A percentile compares a stretch with the other conserved stretches of the same genome.
phyloP scores from a whole-genome alignment of 2,329 filamentous ascomycete species.

The Acephala macrosclerotiorum region DNA sequence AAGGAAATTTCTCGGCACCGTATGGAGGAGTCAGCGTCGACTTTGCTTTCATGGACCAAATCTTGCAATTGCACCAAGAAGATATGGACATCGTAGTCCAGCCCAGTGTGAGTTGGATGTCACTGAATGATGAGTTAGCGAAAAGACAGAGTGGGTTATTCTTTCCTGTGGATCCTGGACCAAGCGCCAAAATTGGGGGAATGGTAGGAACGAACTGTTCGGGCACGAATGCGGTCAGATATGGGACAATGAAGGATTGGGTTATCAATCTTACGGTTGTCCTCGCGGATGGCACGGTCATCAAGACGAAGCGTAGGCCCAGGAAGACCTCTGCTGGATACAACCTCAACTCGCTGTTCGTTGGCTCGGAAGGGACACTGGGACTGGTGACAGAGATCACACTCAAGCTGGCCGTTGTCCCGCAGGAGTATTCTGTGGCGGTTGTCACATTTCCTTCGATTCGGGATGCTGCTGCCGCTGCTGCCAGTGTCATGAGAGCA shows the following conservation, averaged over 20 bases:
- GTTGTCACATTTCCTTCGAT: slow-evolving; percentile 83
- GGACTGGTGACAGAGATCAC: slow-evolving; percentile 86
- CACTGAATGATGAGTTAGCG: slow-evolving; percentile 75
- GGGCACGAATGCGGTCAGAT: slow-evolving; percentile 81
- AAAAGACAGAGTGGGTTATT: slow-evolving; percentile 80
- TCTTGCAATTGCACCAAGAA: slow-evolving; percentile 79
- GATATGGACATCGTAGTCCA: slow-evolving; percentile 96
- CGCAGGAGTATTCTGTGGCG: slow-evolving; percentile 78
- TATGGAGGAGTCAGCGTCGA: slow-evolving; percentile 90
- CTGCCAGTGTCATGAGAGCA: slow-evolving; percentile 77
- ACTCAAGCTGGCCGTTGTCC: slow-evolving; percentile 79
- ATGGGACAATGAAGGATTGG: slow-evolving; percentile 90
- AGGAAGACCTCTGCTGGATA: slow-evolving; percentile 85
- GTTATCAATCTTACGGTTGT: slow-evolving; percentile 85
- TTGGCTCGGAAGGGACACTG: slow-evolving; percentile 83
- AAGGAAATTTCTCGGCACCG: slow-evolving; percentile 89
- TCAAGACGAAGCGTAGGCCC: slow-evolving; percentile 81
- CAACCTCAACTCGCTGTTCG: slow-evolving; percentile 81
- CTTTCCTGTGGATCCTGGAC: slow-evolving; percentile 84
- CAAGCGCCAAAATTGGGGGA: slow-evolving; percentile 77
- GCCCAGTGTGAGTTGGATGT: slow-evolving; percentile 91
- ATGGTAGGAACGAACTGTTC: slow-evolving; percentile 84
- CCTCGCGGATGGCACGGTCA: slow-evolving; percentile 77
- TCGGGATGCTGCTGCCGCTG: slow-evolving; percentile 76
- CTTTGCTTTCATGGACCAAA: slow-evolving; percentile 86